A percentile compares a stretch with the other conserved stretches of the same genome.
These are phyloP conservation scores for Cyberlindnera americana DNA, from an alignment of 805 yeast species.

Conservation along the genomic window DNA sequence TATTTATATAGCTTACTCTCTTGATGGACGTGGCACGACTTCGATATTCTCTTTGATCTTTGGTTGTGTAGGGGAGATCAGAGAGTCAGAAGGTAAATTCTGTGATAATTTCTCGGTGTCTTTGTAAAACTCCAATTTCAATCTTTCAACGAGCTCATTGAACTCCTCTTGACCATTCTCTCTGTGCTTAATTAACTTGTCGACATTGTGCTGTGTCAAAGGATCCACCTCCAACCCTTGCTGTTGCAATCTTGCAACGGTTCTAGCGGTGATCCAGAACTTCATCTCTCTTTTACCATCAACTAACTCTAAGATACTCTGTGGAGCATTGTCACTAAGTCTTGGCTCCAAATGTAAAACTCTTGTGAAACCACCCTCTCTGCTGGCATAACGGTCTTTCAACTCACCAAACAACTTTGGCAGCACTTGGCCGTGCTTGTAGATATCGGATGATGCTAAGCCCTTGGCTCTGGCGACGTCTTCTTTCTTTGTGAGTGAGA, in stretches of 20 bases:
- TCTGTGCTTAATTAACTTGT: slow-evolving; percentile 44
- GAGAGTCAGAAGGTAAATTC: slow-evolving; percentile 19
- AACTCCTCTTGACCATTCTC: slow-evolving; percentile 52
- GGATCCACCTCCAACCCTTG: slow-evolving; percentile 52
- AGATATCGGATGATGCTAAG: slow-evolving; percentile 39
- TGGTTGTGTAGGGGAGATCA: slow-evolving; percentile 23
- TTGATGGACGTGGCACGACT: slow-evolving; percentile 22
- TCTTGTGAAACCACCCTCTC: slow-evolving; percentile 84
- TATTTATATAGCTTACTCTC: too few species aligned
- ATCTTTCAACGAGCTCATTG: slow-evolving; percentile 55
- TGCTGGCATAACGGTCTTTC: slow-evolving; percentile 54
- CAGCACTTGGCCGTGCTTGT: slow-evolving; percentile 45
- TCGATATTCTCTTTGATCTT: slow-evolving; percentile 18
- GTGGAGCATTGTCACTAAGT: slow-evolving; percentile 85
- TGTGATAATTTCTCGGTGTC: slow-evolving; percentile 13
- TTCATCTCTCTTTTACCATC: slow-evolving; percentile 71
- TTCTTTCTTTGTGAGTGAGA: slow-evolving; percentile 53
- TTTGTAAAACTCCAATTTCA: slow-evolving; percentile 44
- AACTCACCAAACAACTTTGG: slow-evolving; percentile 69
- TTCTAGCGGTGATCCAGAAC: slow-evolving; percentile 74
- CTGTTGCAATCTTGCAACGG: slow-evolving; percentile 73
- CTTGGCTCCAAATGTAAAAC: slow-evolving; percentile 81
- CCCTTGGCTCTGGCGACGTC: slow-evolving; percentile 28
- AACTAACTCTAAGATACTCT: slow-evolving; percentile 82
- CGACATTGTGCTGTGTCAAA: slow-evolving; percentile 54